Base-by-base conservation (phyloP, 2,329 filamentous ascomycete species). In the Triangularia verruculosa region DNA sequence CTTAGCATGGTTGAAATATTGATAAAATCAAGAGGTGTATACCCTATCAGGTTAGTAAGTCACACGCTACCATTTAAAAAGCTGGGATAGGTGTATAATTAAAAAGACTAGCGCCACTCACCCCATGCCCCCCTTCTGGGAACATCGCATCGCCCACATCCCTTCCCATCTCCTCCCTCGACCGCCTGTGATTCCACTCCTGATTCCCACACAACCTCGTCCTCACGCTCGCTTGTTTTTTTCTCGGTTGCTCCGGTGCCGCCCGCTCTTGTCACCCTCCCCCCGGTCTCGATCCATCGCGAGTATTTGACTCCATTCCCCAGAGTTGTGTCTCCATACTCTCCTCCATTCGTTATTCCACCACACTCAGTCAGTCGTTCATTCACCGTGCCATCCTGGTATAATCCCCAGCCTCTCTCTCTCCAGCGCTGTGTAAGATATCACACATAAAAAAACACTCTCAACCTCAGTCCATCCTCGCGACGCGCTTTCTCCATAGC, bases 21-120 rank as follows among this genome's bases (percentile, higher is more conserved):
- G n/a, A n/a, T n/a, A n/a, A n/a, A n/a, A n/a, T n/a, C n/a, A n/a
- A n/a, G n/a, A n/a, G n/a, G n/a, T n/a, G n/a, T n/a, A n/a, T n/a
- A n/a, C n/a, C n/a, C n/a, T n/a, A n/a, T n/a, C n/a, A n/a, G n/a
- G n/a, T n/a, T n/a, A n/a, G n/a, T n/a, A n/a, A n/a, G n/a, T n/a
- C n/a, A n/a, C n/a, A n/a, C n/a, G n/a, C n/a, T n/a, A n/a, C n/a
- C n/a, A n/a, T n/a, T n/a, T n/a, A n/a, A n/a, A n/a, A n/a, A n/a
- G n/a, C n/a, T n/a, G n/a, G n/a, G n/a, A n/a, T n/a, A n/a, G n/a
- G n/a, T n/a, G n/a, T 59, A 59, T 59, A 59, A 59, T 59, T 59
- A 52, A 59, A 59, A 17, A 34, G 24, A 59, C 32, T 59, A 59
- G 57, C 57, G 57, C 57, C 20, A 57, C 34, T 25, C 57, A 24